These are phyloP conservation scores for Hysterangium stoloniferum DNA, from an alignment of 768 basidiomycete genomes.

Conservation along the genomic window DNA sequence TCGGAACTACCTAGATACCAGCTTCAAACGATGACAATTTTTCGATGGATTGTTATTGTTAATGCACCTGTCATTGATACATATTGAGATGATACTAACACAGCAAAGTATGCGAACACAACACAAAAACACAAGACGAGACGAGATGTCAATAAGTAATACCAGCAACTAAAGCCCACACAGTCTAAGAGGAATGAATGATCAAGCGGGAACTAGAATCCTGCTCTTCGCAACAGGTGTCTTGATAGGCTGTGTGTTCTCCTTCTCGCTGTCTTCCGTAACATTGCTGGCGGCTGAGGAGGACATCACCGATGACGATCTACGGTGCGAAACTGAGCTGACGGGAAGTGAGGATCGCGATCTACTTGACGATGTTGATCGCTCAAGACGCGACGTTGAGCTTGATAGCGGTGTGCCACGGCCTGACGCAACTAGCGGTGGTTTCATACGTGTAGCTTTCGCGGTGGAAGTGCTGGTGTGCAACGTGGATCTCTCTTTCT, in stretches of 20 bases:
- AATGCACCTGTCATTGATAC: no score
- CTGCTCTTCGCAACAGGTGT: background rate
- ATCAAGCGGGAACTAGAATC: constrained; percentile 2
- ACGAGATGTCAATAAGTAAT: no score
- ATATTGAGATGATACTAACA: no score
- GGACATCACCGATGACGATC: constrained; percentile 13
- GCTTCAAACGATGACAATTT: no score
- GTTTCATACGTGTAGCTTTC: background rate
- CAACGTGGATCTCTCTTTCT: background rate
- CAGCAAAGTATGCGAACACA: no score
- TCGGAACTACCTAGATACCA: no score
- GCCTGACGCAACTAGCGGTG: background rate
- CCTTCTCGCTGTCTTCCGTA: constrained; percentile 7
- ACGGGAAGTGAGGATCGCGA: background rate
- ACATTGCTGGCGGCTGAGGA: constrained; percentile 16
- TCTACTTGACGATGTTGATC: background rate
- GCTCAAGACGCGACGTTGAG: background rate
- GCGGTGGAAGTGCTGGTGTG: background rate
- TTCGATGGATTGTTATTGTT: no score
- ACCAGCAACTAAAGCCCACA: no score
- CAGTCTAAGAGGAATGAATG: background rate
- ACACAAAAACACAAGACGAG: no score
- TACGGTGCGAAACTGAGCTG: constrained; percentile 1
- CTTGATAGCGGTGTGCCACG: background rate
- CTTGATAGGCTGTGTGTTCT: background rate